Percentiles rank a stretch among this genome's conserved stretches.
phyloP scores from a whole-genome alignment of 1,284 basidiomycete species.

The Cryptococcus sp. region DNA sequence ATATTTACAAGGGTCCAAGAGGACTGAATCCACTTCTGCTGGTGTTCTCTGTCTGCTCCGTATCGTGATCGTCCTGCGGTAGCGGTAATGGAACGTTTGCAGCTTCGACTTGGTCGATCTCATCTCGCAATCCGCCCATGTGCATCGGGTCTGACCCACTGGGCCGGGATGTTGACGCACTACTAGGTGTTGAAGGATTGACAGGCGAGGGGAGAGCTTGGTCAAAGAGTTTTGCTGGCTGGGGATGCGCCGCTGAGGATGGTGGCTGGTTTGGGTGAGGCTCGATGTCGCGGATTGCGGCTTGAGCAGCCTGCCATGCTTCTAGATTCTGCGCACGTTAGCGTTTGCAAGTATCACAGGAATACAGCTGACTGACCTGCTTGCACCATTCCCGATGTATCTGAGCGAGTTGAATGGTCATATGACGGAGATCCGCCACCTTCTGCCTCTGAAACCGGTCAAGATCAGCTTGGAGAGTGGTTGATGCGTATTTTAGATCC shows the following conservation, averaged over 20 bases:
- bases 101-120: conserved; percentile 32
- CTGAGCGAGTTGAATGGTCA: conserved; percentile 83
- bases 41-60: not conserved
- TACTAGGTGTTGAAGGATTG: not conserved
- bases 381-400: conserved; percentile 94
- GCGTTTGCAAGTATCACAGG: not conserved
- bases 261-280: conserved; percentile 69
- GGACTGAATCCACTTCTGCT: not conserved
- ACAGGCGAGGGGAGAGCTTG: not conserved
- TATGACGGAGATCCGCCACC: conserved; percentile 87
- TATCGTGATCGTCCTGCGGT: conserved; percentile 10
- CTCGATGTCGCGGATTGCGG: conserved; percentile 81
- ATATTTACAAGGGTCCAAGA: conserved; percentile 1
- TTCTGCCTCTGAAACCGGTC: conserved; percentile 99
- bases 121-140: conserved; percentile 20
- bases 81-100: conserved; percentile 32
- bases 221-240: conserved; percentile 9
- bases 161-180: not conserved
- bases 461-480: conserved; percentile 93
- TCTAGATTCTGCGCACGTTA: conserved; percentile 70
- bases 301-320: conserved; percentile 92
- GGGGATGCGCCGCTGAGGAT: conserved; percentile 8
- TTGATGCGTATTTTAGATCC: conserved; percentile 91
- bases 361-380: conserved; percentile 57
- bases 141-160: not conserved